A percentile compares a stretch with the other conserved stretches of the same genome.
Evolutionary conservation across 805 yeast species (phyloP).

Genomic region (Sugiyamaella qingdaonensis): DNA sequence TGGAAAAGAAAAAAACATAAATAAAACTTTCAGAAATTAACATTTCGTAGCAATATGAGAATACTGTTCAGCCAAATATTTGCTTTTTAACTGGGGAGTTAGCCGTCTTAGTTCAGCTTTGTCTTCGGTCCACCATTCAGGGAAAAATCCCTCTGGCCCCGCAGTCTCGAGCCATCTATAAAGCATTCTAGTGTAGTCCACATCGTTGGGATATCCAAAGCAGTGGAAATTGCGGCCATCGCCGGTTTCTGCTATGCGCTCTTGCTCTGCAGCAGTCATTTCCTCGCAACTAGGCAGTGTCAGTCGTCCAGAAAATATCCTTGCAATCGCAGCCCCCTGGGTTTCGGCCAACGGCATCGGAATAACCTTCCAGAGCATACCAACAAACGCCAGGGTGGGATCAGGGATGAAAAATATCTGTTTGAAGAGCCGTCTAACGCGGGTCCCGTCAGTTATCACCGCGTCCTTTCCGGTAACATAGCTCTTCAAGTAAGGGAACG

Average conservation of each 20-base stretch:
- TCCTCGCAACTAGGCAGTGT: conserved; percentile 44
- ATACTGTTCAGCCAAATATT: not conserved
- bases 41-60: not conserved
- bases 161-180: conserved; percentile 32
- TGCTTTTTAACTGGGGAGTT: conserved; percentile 5
- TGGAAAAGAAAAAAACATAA: no score
- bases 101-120: conserved; percentile 18
- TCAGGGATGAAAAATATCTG: conserved; percentile 46
- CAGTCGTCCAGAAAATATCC: conserved; percentile 57
- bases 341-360: conserved; percentile 41
- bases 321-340: conserved; percentile 62
- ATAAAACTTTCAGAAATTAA: no score
- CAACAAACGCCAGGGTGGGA: conserved; percentile 61
- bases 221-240: conserved; percentile 48
- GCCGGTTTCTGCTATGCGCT: conserved; percentile 43
- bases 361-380: conserved; percentile 36
- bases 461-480: conserved; percentile 28
- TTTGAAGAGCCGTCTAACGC: conserved; percentile 31
- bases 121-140: conserved; percentile 50
- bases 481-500: conserved; percentile 55
- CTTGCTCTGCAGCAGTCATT: conserved; percentile 44
- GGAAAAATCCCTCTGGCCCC: conserved; percentile 39
- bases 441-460: conserved; percentile 43
- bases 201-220: conserved; percentile 54
- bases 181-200: conserved; percentile 48